Evolutionary conservation across 192 early-diverging fungal genomes (phyloP).

Genomic region (Dispira simplex): DNA sequence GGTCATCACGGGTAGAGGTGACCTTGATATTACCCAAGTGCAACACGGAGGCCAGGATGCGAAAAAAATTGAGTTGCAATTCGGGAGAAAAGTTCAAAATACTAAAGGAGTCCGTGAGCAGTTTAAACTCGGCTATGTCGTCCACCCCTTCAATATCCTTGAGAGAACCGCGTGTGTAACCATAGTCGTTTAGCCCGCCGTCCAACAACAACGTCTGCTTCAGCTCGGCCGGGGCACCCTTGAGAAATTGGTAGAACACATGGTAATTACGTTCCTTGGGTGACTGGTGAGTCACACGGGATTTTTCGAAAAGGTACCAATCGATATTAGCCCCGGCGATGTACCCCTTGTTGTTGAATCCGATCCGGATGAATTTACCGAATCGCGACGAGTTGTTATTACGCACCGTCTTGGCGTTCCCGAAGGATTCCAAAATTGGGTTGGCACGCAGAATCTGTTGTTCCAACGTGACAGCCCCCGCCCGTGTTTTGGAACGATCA

Average conservation of each 20-base stretch:
- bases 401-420: constrained; percentile 95
- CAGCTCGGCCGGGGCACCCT: constrained; percentile 53
- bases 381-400: constrained; percentile 99
- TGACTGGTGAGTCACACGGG: constrained; percentile 86
- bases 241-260: constrained; percentile 96
- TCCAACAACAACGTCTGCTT: constrained; percentile 69
- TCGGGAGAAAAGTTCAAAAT: constrained; percentile 66
- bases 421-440: constrained; percentile 95
- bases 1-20: constrained; percentile 62
- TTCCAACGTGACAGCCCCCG: constrained; percentile 42
- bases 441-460: constrained; percentile 92
- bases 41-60: constrained; percentile 70
- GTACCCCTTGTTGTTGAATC: constrained; percentile 71
- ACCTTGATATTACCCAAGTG: constrained; percentile 89
- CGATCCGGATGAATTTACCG: constrained; percentile 98
- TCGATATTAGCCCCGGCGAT: constrained; percentile 96
- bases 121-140: constrained; percentile 66
- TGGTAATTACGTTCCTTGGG: constrained; percentile 91
- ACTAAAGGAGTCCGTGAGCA: constrained; percentile 57
- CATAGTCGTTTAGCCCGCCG: constrained; percentile 58
- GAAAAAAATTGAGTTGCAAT: constrained; percentile 69
- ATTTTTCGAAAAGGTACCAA: constrained; percentile 95
- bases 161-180: constrained; percentile 68
- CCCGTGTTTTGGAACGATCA: constrained; percentile 24
- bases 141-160: constrained; percentile 88